Base-by-base conservation (phyloP, 2,329 filamentous ascomycete genomes). In the Arthrocladium fulminans region DNA sequence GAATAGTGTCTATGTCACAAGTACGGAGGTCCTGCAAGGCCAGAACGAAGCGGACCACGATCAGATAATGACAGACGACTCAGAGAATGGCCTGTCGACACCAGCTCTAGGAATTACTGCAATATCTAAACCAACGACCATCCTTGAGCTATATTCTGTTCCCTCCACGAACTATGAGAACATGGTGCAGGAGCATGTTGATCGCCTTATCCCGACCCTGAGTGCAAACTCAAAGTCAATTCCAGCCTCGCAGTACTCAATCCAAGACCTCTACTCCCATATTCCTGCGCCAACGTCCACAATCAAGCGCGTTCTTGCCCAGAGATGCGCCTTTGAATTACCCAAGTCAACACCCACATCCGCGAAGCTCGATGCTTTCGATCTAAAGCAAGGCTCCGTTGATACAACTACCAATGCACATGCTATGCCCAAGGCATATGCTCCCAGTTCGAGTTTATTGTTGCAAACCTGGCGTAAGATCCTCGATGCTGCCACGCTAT, bases 1-100 rank as follows among this genome's bases (percentile, higher is more conserved):
- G 22, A 83, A 83, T 56, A 78, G 76, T 29, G 68, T 83, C 48
- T 76, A 77, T 61, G 60, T 82, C 30, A 47, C 49, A 19, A 45
- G 20, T 20, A 19, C 24, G 10, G 34, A 40, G 3, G 22, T 24
- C 3, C 59, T 32, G 53, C 60, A 41, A 55, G 44, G 20, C 50
- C 13, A 54, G 44, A 51, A 51, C 15, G 55, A 50, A 8, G 56
- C 55, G 1, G 49, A 48, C 13, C 53, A 59, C 12, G 48, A 54
- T 29, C 40, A 15, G 1, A 40, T 12, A 9, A 47, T 47, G 45
- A 39, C 23, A 3, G 24, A 27, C 20, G 23, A 25, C n/a, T 19
- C 27, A 9, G 30, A 37, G 10, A 6, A 29, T 34, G 5, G 10
- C 10, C 30, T 60, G 57, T 19, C 43, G 25, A 51, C 17, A 30